A percentile compares a stretch with the other conserved stretches of the same genome.
These are phyloP conservation scores for Quercus parvula DNA, from an alignment of 306 rosid species.

Conservation along the genomic window DNA sequence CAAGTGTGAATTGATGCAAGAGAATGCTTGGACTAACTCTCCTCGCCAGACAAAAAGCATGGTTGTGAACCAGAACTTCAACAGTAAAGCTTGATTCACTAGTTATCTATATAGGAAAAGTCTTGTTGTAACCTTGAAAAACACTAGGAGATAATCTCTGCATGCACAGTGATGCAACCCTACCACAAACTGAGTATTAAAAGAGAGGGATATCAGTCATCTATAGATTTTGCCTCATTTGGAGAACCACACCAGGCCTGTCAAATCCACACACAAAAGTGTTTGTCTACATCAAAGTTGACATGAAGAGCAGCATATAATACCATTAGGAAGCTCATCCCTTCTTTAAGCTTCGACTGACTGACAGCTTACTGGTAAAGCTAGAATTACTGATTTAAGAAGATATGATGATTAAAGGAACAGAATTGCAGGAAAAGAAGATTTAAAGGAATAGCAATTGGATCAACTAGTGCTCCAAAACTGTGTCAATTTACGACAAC, in stretches of 20 bases:
- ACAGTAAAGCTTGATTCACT: too few species aligned
- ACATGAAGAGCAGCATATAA: neutral
- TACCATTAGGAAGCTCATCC: neutral
- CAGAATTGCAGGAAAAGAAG: neutral
- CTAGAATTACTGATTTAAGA: neutral
- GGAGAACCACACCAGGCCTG: neutral
- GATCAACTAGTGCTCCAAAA: neutral
- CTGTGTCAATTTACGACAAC: neutral
- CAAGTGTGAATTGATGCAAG: too few species aligned
- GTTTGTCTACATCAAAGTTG: neutral
- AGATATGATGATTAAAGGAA: neutral
- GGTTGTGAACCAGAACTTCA: too few species aligned
- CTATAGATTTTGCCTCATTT: too few species aligned
- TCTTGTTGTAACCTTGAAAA: too few species aligned
- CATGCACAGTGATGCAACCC: too few species aligned
- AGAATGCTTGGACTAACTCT: too few species aligned
- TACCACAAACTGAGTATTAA: too few species aligned
- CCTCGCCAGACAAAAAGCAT: too few species aligned
- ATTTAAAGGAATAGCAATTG: neutral
- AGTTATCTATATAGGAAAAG: too few species aligned
- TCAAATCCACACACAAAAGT: neutral
- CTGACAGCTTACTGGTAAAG: neutral
- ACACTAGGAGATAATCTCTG: too few species aligned
- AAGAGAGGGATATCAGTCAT: too few species aligned
- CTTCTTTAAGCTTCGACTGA: neutral